A percentile compares a stretch with the other conserved stretches of the same genome.
phyloP scores from a whole-genome alignment of 192 early-diverging fungal genomes.

The Coemansia sp. region DNA sequence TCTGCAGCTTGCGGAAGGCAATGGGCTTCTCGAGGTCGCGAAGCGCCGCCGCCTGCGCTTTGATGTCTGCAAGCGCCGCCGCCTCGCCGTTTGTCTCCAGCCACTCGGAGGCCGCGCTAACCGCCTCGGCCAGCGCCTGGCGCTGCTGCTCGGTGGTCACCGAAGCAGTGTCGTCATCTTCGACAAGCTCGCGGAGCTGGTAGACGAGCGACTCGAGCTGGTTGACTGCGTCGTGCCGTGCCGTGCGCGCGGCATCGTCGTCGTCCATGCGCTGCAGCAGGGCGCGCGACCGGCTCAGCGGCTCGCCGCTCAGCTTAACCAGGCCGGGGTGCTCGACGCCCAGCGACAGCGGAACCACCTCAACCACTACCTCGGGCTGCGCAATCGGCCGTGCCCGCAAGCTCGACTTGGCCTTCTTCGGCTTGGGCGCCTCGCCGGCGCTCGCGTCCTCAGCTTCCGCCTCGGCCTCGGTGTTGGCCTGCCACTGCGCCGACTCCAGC shows the following conservation, averaged over 20 bases:
- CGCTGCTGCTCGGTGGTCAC: conserved; percentile 50
- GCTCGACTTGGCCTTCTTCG: conserved; percentile 36
- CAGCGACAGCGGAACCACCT: conserved; percentile 57
- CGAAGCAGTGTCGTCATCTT: conserved; percentile 58
- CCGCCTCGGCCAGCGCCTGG: conserved; percentile 52
- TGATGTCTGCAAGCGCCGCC: conserved; percentile 51
- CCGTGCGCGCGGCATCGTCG: conserved; percentile 62
- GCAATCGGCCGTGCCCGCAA: conserved; percentile 24
- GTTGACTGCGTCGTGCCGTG: conserved; percentile 81
- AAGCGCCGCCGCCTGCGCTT: conserved; percentile 36
- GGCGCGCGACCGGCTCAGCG: conserved; percentile 36
- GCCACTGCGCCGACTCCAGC: conserved; percentile 36
- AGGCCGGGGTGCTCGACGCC: conserved; percentile 56
- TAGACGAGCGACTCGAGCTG: conserved; percentile 88
- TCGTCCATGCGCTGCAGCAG: conserved; percentile 68
- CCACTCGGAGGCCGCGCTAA: conserved; percentile 74
- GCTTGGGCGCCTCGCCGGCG: conserved; percentile 38
- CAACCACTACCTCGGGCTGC: conserved; percentile 23
- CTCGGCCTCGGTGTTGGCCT: conserved; percentile 18
- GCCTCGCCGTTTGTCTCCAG: conserved; percentile 73
- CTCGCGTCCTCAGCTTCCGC: conserved; percentile 24
- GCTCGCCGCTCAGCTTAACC: conserved; percentile 46
- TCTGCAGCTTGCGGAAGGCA: conserved; percentile 50
- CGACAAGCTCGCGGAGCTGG: conserved; percentile 74
- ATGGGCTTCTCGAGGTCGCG: conserved; percentile 48